Evolutionary conservation across 1,139 yeast species (phyloP).

Genomic region (Kurtzmaniella quercitrusa): DNA sequence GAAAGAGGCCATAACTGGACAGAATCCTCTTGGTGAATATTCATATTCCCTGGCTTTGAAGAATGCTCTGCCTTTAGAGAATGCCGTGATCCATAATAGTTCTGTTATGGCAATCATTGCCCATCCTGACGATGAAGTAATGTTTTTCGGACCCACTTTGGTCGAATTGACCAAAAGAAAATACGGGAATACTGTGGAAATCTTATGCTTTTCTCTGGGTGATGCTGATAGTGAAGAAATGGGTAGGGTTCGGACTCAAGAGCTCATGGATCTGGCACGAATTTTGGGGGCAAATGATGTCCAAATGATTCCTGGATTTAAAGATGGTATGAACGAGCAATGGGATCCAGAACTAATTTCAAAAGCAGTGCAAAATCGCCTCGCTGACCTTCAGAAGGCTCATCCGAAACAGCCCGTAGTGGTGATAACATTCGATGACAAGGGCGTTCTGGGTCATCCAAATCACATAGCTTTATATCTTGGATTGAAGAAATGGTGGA

Average conservation of each 20-base stretch:
- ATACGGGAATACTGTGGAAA: constrained; percentile 48
- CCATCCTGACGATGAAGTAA: constrained; percentile 98
- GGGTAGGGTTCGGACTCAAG: constrained; percentile 59
- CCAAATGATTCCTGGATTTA: constrained; percentile 43
- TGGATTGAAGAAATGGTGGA: constrained; percentile 46
- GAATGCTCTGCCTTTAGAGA: constrained; percentile 33
- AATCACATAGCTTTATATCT: constrained; percentile 70
- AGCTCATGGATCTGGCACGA: constrained; percentile 54
- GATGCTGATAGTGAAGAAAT: constrained; percentile 60
- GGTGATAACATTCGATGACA: constrained; percentile 73
- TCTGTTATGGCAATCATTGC: constrained; percentile 64
- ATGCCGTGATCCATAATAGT: constrained; percentile 32
- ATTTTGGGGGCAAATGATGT: constrained; percentile 53
- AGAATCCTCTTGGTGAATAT: constrained; percentile 20
- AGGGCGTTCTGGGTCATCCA: constrained; percentile 81
- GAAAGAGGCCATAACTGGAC: constrained; percentile 22
- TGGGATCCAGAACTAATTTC: constrained; percentile 59
- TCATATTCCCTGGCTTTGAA: too few relatives aligned
- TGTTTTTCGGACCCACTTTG: constrained; percentile 90
- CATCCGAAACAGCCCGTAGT: constrained; percentile 16
- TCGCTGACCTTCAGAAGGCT: constrained; percentile 13
- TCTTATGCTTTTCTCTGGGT: constrained; percentile 78
- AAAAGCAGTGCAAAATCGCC: constrained; percentile 17
- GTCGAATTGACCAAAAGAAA: constrained; percentile 47
- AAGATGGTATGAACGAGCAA: constrained; percentile 66